Base-by-base conservation (phyloP, 2,329 filamentous ascomycete genomes). In the Penicillium thymicola region DNA sequence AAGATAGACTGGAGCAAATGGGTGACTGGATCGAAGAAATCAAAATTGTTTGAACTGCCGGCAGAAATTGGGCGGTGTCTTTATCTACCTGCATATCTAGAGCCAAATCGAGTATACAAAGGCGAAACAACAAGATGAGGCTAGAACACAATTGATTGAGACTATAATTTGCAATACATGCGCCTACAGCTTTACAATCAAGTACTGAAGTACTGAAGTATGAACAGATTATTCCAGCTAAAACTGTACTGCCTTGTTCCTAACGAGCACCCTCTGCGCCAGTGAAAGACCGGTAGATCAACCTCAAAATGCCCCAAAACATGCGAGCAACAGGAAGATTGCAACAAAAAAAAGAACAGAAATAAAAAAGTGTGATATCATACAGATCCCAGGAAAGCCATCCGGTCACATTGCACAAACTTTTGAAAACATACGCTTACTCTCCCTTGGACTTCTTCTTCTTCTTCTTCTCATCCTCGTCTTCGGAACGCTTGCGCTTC, bases 401-500 rank as follows among this genome's bases (percentile, higher is more conserved):
- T 63, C 63, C 58, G 55, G 64, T 63, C 65, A 67, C 65, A 60
- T 65, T 65, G 65, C 67, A 62, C 65, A 70, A 66, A 66, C 64
- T 73, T 70, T 74, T 70, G 70, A 73, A 76, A 74, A 69, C 72
- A 74, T 62, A 65, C 73, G 88, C 82, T 76, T 89, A 84, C 73
- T 82, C 82, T 74, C 83, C 82, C 65, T 77, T 76, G 60, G 70
- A 78, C 61, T 80, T 78, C 58, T 74, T 73, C 63, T 72, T 76
- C 74, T 61, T 78, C 72, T 75, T 70, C 27, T 62, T 85, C 59
- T 85, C 88, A 47, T 85, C 85, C 59, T 81, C 77, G 27, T 81
- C 78, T 36, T 76, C 80, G 54, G 75, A 73, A 51, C 77, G 81
- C 78, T 89, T 89, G 72, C 87, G 83, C 83, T 90, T 90, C 83